phyloP scores from a whole-genome alignment of 2,329 filamentous ascomycete species.

The Aureobasidium sp. region DNA sequence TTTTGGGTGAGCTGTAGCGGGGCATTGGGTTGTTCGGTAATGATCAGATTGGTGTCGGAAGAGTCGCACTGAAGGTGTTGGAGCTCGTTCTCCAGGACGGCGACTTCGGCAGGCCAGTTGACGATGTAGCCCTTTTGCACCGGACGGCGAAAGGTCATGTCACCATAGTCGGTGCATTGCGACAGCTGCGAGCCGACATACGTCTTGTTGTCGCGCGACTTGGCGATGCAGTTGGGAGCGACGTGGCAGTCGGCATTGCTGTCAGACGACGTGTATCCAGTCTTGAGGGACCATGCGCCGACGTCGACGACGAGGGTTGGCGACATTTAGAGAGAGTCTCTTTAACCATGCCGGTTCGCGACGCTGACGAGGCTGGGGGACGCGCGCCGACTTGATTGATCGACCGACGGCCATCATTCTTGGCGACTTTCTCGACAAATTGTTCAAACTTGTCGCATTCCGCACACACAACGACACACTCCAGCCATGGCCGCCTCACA shows the following conservation, averaged over 20 bases:
- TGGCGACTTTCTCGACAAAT: neutral
- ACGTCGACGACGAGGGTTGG: constrained; percentile 64
- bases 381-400: too few species aligned
- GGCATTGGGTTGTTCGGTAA: constrained; percentile 79
- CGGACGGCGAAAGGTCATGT: constrained; percentile 75
- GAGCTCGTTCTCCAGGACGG: constrained; percentile 89
- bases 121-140: constrained; percentile 93
- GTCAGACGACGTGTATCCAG: constrained; percentile 52
- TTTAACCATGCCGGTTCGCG: too few species aligned
- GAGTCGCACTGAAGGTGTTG: constrained; percentile 54
- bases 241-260: constrained; percentile 44
- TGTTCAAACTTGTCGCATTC: neutral
- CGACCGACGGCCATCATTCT: too few species aligned
- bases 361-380: too few species aligned
- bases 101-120: constrained; percentile 92
- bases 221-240: constrained; percentile 82
- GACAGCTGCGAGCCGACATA: constrained; percentile 74
- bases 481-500: constrained; percentile 20
- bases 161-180: constrained; percentile 78
- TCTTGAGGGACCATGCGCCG: constrained; percentile 84
- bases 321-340: constrained; percentile 7
- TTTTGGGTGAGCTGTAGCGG: constrained; percentile 75
- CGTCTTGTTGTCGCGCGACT: constrained; percentile 62
- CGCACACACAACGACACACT: neutral
- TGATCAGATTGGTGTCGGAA: constrained; percentile 68